These are phyloP conservation scores for Lepidopterella palustris DNA, from an alignment of 495 filamentous ascomycete genomes.

Conservation along the genomic window DNA sequence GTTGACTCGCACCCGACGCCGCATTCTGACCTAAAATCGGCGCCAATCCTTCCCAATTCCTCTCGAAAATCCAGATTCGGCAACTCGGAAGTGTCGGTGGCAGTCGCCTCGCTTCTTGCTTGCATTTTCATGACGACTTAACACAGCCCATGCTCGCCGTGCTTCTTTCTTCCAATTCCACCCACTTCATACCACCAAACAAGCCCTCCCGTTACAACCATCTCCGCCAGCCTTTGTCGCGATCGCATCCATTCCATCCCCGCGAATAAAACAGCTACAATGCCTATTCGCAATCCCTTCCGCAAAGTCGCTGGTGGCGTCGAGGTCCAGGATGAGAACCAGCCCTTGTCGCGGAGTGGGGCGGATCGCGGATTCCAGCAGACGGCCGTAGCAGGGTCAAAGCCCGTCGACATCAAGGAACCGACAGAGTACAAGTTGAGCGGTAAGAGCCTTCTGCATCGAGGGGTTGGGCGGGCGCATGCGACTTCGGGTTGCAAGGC, in stretches of 20 bases:
- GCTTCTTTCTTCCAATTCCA: not conserved
- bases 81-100: not conserved
- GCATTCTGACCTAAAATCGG: not conserved
- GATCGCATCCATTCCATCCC: too few species aligned
- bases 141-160: not conserved
- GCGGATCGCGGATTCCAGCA: conserved; percentile 22
- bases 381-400: conserved; percentile 17
- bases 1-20: not conserved
- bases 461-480: not conserved
- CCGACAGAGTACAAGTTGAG: conserved; percentile 40
- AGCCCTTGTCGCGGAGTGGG: conserved; percentile 9
- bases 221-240: not conserved
- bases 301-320: conserved; percentile 27
- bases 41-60: not conserved
- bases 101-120: not conserved
- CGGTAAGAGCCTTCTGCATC: conserved; percentile 27
- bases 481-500: not conserved
- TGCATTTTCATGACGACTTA: not conserved
- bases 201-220: not conserved
- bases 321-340: conserved; percentile 29
- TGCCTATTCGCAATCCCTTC: conserved; percentile 41
- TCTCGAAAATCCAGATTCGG: not conserved
- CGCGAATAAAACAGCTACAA: too few species aligned
- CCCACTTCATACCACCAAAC: too few species aligned
- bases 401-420: conserved; percentile 33